phyloP scores from a whole-genome alignment of 1,139 yeast species.

The Tardiomyces digboiensis region DNA sequence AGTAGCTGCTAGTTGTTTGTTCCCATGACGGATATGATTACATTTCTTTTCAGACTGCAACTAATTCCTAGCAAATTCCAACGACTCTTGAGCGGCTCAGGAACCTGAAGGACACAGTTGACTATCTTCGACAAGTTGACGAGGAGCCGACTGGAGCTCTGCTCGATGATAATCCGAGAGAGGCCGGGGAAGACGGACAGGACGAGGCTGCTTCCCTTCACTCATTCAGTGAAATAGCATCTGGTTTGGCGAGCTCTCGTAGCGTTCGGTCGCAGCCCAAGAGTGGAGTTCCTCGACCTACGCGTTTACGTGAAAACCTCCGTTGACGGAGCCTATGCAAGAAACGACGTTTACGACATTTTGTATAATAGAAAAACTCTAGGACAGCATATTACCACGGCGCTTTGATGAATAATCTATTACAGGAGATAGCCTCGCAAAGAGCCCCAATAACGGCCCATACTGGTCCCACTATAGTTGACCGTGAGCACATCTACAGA shows the following conservation, averaged over 20 bases:
- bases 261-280: background rate
- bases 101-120: background rate
- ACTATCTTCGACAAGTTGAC: background rate
- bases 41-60: too few relatives aligned
- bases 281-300: background rate
- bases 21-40: background rate
- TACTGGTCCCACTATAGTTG: too few relatives aligned
- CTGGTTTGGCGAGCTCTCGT: background rate
- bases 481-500: too few relatives aligned
- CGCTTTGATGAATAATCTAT: too few relatives aligned
- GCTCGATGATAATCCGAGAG: background rate
- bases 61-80: background rate
- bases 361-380: too few relatives aligned
- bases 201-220: too few relatives aligned
- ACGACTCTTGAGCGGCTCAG: background rate
- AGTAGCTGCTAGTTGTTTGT: background rate
- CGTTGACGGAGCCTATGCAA: too few relatives aligned
- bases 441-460: too few relatives aligned
- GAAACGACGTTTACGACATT: too few relatives aligned
- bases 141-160: background rate
- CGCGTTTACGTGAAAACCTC: too few relatives aligned
- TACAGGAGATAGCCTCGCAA: too few relatives aligned
- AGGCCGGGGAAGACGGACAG: background rate
- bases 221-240: constrained; percentile 4
- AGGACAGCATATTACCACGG: too few relatives aligned